Conservation (phyloP, 768 basidiomycete species). For the Leucocoprinus birnbaumii region DNA sequence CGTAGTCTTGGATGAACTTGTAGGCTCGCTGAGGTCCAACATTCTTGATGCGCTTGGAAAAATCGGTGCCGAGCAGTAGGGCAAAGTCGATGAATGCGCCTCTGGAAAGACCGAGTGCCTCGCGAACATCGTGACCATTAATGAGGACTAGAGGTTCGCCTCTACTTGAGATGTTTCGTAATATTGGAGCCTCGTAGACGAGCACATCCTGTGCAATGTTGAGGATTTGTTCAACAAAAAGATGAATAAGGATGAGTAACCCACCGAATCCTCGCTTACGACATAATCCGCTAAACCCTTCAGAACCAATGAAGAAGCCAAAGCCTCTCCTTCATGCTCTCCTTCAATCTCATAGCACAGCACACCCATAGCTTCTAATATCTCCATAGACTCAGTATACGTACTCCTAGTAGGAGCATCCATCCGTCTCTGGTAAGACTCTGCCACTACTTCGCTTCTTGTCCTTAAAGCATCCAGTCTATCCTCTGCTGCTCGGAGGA, state of each 20-base stretch:
- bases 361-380: slow-evolving; percentile 80
- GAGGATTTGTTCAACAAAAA: slow-evolving; percentile 9
- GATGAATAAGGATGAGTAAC: slow-evolving; percentile 16
- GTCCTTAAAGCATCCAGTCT: slow-evolving; percentile 34
- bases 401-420: slow-evolving; percentile 61
- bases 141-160: slow-evolving; percentile 60
- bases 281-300: slow-evolving; percentile 83
- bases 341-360: slow-evolving; percentile 68
- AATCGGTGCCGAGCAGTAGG: slow-evolving; percentile 88
- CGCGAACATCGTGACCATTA: slow-evolving; percentile 60
- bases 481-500: not conserved
- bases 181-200: slow-evolving; percentile 76
- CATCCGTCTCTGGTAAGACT: slow-evolving; percentile 63
- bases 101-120: slow-evolving; percentile 52
- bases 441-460: slow-evolving; percentile 54
- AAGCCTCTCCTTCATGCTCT: slow-evolving; percentile 81
- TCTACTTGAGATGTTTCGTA: slow-evolving; percentile 71
- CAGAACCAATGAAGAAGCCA: slow-evolving; percentile 75
- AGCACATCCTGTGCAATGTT: slow-evolving; percentile 61
- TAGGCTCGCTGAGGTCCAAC: slow-evolving; percentile 79
- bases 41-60: slow-evolving; percentile 79
- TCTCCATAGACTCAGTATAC: slow-evolving; percentile 66
- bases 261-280: slow-evolving; percentile 85
- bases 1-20: slow-evolving; percentile 68
- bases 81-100: slow-evolving; percentile 77